Base-by-base conservation (phyloP, 345 rosid species). In the Sapria himalayana region DNA sequence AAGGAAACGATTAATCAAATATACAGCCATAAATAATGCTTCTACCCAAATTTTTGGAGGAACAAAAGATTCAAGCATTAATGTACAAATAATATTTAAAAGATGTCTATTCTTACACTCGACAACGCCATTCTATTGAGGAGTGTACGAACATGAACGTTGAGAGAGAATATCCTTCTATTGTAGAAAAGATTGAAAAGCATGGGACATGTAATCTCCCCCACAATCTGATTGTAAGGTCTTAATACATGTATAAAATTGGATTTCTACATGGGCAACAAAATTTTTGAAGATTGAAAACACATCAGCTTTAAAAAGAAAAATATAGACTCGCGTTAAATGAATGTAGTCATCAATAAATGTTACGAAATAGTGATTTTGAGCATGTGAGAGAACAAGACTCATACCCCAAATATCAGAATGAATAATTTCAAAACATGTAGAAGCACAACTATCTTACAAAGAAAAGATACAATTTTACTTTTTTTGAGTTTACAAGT, bases 31-130 rank as follows among this genome's bases (percentile, higher is more conserved):
- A 6, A 33, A 37, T 3, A 49, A 16, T 1, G 33, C 55, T 29
- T 49, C 29, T 0, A 22, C 25, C 55, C 19, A 56, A 3, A 49
- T 43, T 2, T 13, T 16, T 25, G 40, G 4, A 1, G 44, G 37
- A 10, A 35, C 24, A 17, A 15, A 39, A 0, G 39, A 34, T 8
- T 43, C 25, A 43, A 36, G 7, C 5, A 52, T 10, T 2, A 55
- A 9, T 3, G 39, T 42, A 2, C 22, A 37, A 49, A 32, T 14
- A 9, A 37, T 14, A 9, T 56, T 41, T 5, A 56, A 22, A 2
- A 49, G n/a, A n/a, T 56, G 51, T 4, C 29, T n/a, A 15, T 48
- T 33, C 14, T 54, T 54, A 0, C 47, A 3, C 12, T 55, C 25
- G 0, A 1, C 24, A 0, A 35, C 36, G 0, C 25, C 41, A 32